A percentile compares a stretch with the other conserved stretches of the same genome.
These are phyloP conservation scores for Colletotrichum sp. DNA, from an alignment of 2,329 filamentous ascomycete species.

Conservation along the genomic window DNA sequence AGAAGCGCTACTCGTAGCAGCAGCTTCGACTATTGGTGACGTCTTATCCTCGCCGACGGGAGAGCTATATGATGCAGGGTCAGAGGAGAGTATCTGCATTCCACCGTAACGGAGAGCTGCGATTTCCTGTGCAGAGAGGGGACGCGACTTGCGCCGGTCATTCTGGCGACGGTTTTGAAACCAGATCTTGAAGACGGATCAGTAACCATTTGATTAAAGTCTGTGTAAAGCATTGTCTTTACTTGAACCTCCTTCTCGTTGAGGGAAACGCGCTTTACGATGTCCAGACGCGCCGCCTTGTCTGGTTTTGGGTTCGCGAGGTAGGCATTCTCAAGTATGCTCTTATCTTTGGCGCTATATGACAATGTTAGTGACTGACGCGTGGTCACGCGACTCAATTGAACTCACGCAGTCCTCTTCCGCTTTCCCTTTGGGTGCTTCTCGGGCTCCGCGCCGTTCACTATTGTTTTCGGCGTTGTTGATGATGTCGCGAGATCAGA, in stretches of 20 bases:
- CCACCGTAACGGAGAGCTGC: slow-evolving; percentile 63
- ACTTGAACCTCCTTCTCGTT: slow-evolving; percentile 98
- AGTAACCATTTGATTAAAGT: neutral
- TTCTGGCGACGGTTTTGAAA: slow-evolving; percentile 96
- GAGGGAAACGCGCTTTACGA: slow-evolving; percentile 84
- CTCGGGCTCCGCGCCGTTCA: slow-evolving; percentile 29
- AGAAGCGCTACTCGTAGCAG: neutral
- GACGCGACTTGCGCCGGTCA: slow-evolving; percentile 86
- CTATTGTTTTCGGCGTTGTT: neutral
- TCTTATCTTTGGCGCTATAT: slow-evolving; percentile 82
- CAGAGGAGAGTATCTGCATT: slow-evolving; percentile 56
- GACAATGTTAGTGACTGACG: neutral
- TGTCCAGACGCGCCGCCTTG: slow-evolving; percentile 82
- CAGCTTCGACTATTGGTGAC: neutral
- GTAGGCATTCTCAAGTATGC: slow-evolving; percentile 86
- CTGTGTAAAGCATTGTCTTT: slow-evolving; percentile 23
- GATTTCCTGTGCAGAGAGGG: slow-evolving; percentile 79
- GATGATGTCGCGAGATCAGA: neutral
- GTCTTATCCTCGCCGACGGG: slow-evolving; percentile 24
- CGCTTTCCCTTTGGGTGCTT: slow-evolving; percentile 65
- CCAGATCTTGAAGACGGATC: slow-evolving; percentile 75
- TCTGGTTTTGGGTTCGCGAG: slow-evolving; percentile 87
- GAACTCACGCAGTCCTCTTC: slow-evolving; percentile 66
- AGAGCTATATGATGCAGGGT: slow-evolving; percentile 37
- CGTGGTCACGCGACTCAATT: neutral